Conservation (phyloP, 805 yeast species). For the Zygosaccharomyces pseudorouxii region DNA sequence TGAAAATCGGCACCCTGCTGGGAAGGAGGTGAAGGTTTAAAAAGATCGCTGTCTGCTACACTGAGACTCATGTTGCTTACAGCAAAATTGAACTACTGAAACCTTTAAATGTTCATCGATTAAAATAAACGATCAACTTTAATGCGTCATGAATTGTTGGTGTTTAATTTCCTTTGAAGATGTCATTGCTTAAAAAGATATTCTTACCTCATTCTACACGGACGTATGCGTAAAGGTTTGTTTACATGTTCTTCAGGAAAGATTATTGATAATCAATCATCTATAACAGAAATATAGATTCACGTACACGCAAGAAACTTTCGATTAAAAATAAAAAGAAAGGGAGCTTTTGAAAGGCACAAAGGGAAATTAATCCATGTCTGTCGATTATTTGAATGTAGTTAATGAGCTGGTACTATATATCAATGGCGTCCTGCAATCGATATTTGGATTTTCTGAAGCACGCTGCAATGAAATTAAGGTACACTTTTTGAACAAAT, state of each 20-base stretch:
- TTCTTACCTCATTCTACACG: constrained; percentile 4
- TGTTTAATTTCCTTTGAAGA: neutral
- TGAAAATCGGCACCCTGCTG: constrained; percentile 12
- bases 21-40: constrained; percentile 2
- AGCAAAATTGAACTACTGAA: neutral
- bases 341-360: neutral
- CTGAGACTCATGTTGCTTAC: neutral
- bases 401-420: neutral
- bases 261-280: neutral
- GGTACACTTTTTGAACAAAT: constrained; percentile 1
- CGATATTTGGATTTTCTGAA: constrained; percentile 3
- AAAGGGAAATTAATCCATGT: constrained; percentile 2
- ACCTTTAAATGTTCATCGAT: neutral
- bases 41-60: constrained; percentile 1
- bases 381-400: constrained; percentile 1
- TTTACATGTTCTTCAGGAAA: constrained; percentile 3
- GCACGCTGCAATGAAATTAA: constrained; percentile 1
- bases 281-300: neutral
- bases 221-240: constrained; percentile 1
- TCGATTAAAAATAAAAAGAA: neutral
- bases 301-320: neutral
- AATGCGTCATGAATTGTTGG: neutral
- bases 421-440: neutral
- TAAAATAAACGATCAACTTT: neutral
- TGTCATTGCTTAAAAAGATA: neutral